Percentiles rank a stretch among this genome's conserved stretches.
These are phyloP conservation scores for Abortiporus biennis DNA, from an alignment of 1,284 basidiomycete species.

Conservation along the genomic window DNA sequence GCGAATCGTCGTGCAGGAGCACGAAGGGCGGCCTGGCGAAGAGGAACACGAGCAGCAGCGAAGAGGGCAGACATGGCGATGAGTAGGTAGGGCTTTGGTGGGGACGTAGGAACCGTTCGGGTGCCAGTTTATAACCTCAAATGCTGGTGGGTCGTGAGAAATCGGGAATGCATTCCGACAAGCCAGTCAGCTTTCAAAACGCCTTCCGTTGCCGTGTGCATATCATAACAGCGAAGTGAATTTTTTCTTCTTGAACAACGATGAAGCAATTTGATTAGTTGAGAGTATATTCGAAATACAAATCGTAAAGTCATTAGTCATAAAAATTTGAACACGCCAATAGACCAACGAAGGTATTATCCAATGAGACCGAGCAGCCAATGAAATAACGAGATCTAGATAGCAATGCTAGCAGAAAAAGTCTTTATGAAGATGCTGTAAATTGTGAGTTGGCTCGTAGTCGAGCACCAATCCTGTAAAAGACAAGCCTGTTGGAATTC, in stretches of 20 bases:
- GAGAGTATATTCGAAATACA: background rate
- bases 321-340: too few species aligned
- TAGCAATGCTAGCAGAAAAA: background rate
- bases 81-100: constrained; percentile 1
- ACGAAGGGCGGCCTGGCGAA: constrained; percentile 22
- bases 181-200: background rate
- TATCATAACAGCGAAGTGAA: background rate
- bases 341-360: too few species aligned
- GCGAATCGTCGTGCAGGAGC: constrained; percentile 9
- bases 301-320: too few species aligned
- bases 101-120: background rate
- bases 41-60: constrained; percentile 21
- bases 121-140: too few species aligned
- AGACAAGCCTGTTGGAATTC: constrained; percentile 27
- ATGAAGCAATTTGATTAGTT: background rate
- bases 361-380: too few species aligned
- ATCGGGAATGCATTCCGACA: background rate
- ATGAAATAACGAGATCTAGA: too few species aligned
- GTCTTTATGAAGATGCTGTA: constrained; percentile 12
- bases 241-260: background rate
- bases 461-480: constrained; percentile 33
- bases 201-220: background rate
- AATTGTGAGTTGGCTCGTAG: constrained; percentile 33
- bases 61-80: constrained; percentile 24
- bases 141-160: background rate